Percentiles rank a stretch among this genome's conserved stretches.
These are phyloP conservation scores for Cryptococcus sp. DNA, from an alignment of 1,284 basidiomycete species.

Conservation along the genomic window DNA sequence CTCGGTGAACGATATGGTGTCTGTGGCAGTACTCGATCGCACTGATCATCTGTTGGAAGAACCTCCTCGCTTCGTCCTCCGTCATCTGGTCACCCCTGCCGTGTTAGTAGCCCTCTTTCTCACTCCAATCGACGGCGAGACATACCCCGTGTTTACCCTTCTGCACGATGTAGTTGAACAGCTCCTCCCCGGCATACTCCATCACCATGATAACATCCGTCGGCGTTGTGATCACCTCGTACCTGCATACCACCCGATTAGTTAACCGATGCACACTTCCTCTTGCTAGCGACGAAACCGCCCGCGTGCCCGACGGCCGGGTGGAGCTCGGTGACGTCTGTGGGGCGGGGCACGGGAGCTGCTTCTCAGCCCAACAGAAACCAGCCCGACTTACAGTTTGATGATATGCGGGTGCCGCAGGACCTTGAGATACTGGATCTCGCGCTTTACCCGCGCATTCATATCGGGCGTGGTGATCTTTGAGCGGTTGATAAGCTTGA, in stretches of 20 bases:
- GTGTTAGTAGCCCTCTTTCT: not conserved
- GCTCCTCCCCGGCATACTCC: conserved; percentile 85
- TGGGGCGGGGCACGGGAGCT: too few species aligned
- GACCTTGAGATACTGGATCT: conserved; percentile 91
- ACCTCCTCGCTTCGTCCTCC: conserved; percentile 76
- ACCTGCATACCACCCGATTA: conserved; percentile 58
- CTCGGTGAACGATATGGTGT: conserved; percentile 91
- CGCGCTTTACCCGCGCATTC: conserved; percentile 85
- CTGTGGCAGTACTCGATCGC: conserved; percentile 93
- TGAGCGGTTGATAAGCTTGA: conserved; percentile 96
- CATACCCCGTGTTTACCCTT: conserved; percentile 59
- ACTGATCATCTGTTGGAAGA: conserved; percentile 95
- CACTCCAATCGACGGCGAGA: not conserved
- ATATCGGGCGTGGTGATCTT: conserved; percentile 90
- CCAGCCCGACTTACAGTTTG: conserved; percentile 67
- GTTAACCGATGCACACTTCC: not conserved
- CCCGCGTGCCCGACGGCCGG: not conserved
- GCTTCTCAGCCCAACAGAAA: not conserved
- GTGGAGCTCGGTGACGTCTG: not conserved
- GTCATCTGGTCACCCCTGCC: conserved; percentile 60
- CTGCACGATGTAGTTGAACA: conserved; percentile 92
- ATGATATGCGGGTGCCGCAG: conserved; percentile 92
- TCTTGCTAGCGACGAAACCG: not conserved
- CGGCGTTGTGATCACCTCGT: conserved; percentile 89
- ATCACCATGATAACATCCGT: conserved; percentile 95